Evolutionary conservation across 176 grass and related monocot genomes (phyloP).

Genomic region (Zea luxurians): DNA sequence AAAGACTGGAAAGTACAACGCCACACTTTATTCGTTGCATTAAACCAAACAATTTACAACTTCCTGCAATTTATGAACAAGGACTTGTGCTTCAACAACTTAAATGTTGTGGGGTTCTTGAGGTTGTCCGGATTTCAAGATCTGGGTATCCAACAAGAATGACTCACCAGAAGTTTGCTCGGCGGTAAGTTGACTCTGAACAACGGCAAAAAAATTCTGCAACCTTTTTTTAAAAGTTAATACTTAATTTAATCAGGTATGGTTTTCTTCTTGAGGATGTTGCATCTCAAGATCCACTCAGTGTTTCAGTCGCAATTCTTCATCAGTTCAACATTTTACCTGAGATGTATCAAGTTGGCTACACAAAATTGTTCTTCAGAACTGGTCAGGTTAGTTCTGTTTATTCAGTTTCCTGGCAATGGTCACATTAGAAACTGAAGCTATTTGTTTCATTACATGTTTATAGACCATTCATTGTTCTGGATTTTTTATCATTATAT

Average conservation of each 20-base stretch:
- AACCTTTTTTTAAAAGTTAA: conserved; percentile 9
- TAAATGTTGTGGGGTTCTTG: conserved; percentile 95
- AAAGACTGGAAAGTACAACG: conserved; percentile 92
- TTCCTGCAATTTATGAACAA: conserved; percentile 89
- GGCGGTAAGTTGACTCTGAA: conserved; percentile 59
- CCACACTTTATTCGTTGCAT: conserved; percentile 98
- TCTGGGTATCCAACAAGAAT: conserved; percentile 98
- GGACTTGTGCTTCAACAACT: conserved; percentile 89
- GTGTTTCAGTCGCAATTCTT: conserved; percentile 97
- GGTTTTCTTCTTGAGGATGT: conserved; percentile 91
- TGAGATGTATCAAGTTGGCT: conserved; percentile 99
- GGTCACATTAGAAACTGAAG: conserved; percentile 13
- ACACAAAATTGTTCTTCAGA: conserved; percentile 96
- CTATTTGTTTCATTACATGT: conserved; percentile 26
- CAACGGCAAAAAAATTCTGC: conserved; percentile 18
- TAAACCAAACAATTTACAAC: conserved; percentile 95
- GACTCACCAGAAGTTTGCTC: conserved; percentile 97
- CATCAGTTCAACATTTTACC: conserved; percentile 95
- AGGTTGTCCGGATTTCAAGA: conserved; percentile 97
- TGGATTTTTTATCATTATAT: conserved; percentile 6
- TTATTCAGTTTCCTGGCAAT: conserved; percentile 20
- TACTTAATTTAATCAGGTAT: conserved; percentile 59
- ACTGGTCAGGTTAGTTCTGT: conserved; percentile 82
- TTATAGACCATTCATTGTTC: neutral
- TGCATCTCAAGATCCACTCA: conserved; percentile 88